Evolutionary conservation across 2,329 filamentous ascomycete genomes (phyloP).

Genomic region (Arthrobotrys musiformis): DNA sequence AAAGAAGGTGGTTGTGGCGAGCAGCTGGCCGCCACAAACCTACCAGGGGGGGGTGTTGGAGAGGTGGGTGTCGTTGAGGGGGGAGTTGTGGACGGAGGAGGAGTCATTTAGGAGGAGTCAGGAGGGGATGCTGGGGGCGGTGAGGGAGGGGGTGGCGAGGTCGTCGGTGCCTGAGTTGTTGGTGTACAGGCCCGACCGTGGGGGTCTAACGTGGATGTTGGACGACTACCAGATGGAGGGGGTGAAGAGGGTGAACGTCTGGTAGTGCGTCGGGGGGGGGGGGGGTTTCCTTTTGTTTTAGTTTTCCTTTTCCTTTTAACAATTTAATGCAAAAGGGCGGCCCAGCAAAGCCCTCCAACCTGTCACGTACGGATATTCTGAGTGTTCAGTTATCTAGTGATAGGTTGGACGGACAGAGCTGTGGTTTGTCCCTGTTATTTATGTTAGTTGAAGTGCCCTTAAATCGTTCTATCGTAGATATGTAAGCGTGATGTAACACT

Average conservation of each 20-base stretch:
- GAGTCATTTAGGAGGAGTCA: neutral
- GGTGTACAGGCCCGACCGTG: neutral
- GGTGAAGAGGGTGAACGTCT: neutral
- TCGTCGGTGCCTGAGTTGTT: neutral
- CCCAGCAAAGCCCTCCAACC: neutral
- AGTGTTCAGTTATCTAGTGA: neutral
- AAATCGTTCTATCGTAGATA: no score
- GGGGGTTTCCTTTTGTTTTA: neutral
- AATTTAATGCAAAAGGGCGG: neutral
- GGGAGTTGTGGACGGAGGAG: neutral
- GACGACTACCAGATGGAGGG: constrained; percentile 14
- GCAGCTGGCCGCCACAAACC: neutral
- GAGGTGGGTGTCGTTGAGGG: neutral
- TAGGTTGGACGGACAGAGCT: neutral
- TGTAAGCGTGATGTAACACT: no score
- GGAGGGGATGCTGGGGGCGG: neutral
- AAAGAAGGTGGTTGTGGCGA: neutral
- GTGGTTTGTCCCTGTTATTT: neutral
- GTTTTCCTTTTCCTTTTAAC: neutral
- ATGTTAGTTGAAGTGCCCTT: neutral
- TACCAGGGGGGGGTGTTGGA: neutral
- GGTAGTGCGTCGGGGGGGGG: constrained; percentile 1
- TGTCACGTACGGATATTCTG: neutral
- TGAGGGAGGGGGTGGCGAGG: constrained; percentile 7
- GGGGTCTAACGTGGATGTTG: constrained; percentile 2